Conservation (phyloP, 2,329 filamentous ascomycete species). For the Fusarium cicatricum region DNA sequence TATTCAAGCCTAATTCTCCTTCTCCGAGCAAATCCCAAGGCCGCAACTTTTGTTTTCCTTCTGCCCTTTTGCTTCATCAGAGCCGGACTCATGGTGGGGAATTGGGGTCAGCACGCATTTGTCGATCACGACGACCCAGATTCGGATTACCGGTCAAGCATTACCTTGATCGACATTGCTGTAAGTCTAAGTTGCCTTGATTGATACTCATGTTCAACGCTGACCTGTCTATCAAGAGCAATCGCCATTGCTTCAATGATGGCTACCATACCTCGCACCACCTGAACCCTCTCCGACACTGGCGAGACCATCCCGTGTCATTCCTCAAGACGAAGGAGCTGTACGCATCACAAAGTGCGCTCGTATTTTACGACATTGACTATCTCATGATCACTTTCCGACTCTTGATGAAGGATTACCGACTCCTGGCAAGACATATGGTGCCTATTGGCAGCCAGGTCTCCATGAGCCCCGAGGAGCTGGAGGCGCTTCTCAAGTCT, state of each 20-base stretch:
- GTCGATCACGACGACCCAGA: constrained; percentile 78
- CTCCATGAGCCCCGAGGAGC: constrained; percentile 63
- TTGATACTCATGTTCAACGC: no score
- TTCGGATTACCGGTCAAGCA: constrained; percentile 80
- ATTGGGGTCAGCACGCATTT: constrained; percentile 86
- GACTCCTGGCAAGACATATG: constrained; percentile 71
- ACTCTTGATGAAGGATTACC: constrained; percentile 75
- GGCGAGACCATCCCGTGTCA: constrained; percentile 79
- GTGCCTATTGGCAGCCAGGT: constrained; percentile 80
- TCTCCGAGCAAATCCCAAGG: constrained; percentile 59
- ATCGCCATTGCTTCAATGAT: constrained; percentile 84
- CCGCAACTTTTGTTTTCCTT: constrained; percentile 71
- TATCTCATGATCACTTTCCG: constrained; percentile 78
- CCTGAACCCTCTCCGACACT: constrained; percentile 79
- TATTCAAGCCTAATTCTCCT: constrained; percentile 62
- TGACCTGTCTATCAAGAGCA: constrained; percentile 62
- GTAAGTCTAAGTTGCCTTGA: constrained; percentile 57
- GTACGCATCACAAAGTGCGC: constrained; percentile 72
- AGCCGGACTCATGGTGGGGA: constrained; percentile 79
- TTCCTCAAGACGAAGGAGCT: constrained; percentile 74
- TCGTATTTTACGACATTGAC: constrained; percentile 84
- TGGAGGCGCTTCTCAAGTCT: constrained; percentile 33
- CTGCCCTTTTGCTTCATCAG: constrained; percentile 73
- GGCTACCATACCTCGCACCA: constrained; percentile 86
- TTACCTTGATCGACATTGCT: constrained; percentile 80